Evolutionary conservation across 257 asterid genomes (phyloP), one percentile per base, ranked within the genome.

Genomic region (Salvia splendens): DNA sequence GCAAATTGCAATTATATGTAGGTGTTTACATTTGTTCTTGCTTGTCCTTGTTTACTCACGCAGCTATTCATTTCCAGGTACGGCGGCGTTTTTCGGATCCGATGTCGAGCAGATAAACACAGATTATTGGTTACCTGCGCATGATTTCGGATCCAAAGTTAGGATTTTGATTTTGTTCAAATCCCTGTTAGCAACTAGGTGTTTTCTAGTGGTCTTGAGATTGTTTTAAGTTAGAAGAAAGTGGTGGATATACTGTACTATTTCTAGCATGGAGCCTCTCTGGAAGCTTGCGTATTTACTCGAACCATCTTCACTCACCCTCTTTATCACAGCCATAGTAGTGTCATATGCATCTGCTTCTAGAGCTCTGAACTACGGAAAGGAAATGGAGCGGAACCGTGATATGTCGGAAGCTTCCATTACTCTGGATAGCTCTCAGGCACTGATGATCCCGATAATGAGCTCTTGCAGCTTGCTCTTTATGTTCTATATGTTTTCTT

Each of bases 401-500:
- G 99, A 94, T 79, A 72, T 89, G 9, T 85, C 88, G 5, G 95
- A 94, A 80, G 97, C 91, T 68, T 85, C 96, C 65, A 94, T 94
- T 57, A 94, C 95, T 48, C 80, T 91, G 70, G 99, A 94, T 75
- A 81, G 85, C 68, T 94, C 99, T 47, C 96, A 91, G 77, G 97
- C 99, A 28, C 71, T 94, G 69, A 87, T 94, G 99, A 94, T 94
- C 61, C 99, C 97, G 0, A 33, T 94, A 67, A 86, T 94, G 95
- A 91, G 99, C 82, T 91, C 97, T 57, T 94, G 89, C 86, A 86
- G 97, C 82, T 82, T 91, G 81, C 93, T 94, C 64, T 73, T 94
- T 73, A 94, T 94, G 99, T 94, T 94, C 83, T 94, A 94, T 79
- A 58, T 94, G 73, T 94, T 91, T 85, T 83, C 99, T 54, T 91